phyloP scores from a whole-genome alignment of 176 grass and related monocot species.

The Dendrocalamus sinicus region DNA sequence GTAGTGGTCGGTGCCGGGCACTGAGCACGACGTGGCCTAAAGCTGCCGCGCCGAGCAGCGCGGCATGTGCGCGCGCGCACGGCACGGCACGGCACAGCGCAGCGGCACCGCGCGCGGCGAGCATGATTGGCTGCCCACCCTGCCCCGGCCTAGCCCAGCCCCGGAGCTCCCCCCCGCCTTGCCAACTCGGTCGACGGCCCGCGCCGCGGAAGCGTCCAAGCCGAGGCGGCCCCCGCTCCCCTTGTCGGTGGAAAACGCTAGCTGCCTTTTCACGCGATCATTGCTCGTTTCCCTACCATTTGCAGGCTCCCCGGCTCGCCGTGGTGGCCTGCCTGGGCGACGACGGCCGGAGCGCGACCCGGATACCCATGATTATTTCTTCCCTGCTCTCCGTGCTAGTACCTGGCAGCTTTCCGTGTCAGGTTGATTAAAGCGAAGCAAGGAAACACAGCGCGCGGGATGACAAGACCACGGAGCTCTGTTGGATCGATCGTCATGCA shows the following conservation, averaged over 20 bases:
- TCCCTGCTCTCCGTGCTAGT: not conserved
- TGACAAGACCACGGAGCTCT: conserved; percentile 36
- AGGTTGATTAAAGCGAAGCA: not conserved
- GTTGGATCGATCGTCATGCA: not conserved
- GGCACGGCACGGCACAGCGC: not conserved
- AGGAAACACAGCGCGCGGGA: not conserved
- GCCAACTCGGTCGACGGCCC: not conserved
- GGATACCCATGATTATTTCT: conserved; percentile 33
- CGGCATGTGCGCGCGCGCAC: not conserved
- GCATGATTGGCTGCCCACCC: conserved; percentile 21
- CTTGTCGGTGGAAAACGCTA: conserved; percentile 1
- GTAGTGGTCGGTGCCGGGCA: conserved; percentile 53
- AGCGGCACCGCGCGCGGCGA: not conserved
- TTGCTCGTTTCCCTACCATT: conserved; percentile 34
- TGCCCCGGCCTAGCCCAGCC: not conserved
- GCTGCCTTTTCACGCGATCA: conserved; percentile 41
- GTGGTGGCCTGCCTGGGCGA: not conserved
- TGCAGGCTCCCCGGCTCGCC: conserved; percentile 15
- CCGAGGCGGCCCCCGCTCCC: not conserved
- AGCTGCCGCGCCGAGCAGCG: conserved; percentile 38
- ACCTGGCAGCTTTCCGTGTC: not conserved
- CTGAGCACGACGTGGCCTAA: conserved; percentile 42
- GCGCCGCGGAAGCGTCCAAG: conserved; percentile 9
- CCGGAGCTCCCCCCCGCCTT: not conserved
- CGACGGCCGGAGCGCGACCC: not conserved